These are phyloP conservation scores for Aspergillus quadrilineatus DNA, from an alignment of 2,329 filamentous ascomycete species.

Conservation along the genomic window DNA sequence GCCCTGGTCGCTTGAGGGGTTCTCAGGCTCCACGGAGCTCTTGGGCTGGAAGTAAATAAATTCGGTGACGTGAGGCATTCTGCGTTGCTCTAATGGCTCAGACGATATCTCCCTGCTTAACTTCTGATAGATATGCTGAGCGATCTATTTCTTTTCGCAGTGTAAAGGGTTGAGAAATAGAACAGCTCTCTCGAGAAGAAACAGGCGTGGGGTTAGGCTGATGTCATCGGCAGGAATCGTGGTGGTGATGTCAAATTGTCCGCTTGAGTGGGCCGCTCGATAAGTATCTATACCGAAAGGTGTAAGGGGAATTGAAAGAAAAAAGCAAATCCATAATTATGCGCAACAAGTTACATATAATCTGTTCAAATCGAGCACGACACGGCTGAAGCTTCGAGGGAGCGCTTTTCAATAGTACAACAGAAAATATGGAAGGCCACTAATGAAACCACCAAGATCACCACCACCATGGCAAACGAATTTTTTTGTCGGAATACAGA, in stretches of 20 bases:
- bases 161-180: neutral
- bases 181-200: neutral
- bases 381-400: slow-evolving; percentile 1
- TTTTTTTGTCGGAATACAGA: slow-evolving; percentile 15
- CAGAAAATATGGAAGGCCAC: slow-evolving; percentile 17
- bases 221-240: slow-evolving; percentile 4
- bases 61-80: slow-evolving; percentile 34
- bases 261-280: neutral
- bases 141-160: neutral
- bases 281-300: neutral
- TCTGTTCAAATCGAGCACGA: slow-evolving; percentile 5
- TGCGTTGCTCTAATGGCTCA: neutral
- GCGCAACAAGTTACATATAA: slow-evolving; percentile 10
- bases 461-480: slow-evolving; percentile 12
- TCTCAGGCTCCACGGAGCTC: slow-evolving; percentile 39
- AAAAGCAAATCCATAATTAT: neutral
- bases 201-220: slow-evolving; percentile 1
- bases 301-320: neutral
- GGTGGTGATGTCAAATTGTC: slow-evolving; percentile 5
- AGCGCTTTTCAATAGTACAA: slow-evolving; percentile 37
- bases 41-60: slow-evolving; percentile 41
- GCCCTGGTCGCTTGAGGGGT: slow-evolving; percentile 35
- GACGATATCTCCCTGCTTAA: no score
- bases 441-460: slow-evolving; percentile 22
- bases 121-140: neutral